A percentile compares a stretch with the other conserved stretches of the same genome.
Evolutionary conservation across 257 asterid species (phyloP).

Genomic region (Ehretia macrophylla): DNA sequence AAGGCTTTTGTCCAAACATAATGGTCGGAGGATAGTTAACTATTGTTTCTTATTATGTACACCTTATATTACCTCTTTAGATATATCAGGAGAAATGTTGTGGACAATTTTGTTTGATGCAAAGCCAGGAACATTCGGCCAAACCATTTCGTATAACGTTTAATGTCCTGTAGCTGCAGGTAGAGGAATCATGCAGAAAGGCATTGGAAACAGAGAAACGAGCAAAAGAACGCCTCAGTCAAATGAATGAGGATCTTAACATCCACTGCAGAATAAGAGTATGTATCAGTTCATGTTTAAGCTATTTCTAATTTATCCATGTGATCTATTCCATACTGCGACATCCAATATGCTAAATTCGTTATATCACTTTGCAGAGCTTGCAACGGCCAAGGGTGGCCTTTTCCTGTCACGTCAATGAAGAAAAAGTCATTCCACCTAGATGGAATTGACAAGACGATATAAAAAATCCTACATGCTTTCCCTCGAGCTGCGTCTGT

Average conservation of each 20-base stretch:
- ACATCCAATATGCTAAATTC: neutral
- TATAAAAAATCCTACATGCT: too few relatives aligned
- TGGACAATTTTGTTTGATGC: neutral
- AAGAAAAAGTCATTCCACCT: conserved; percentile 16
- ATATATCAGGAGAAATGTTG: neutral
- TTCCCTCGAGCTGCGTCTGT: too few relatives aligned
- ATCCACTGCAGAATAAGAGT: conserved; percentile 65
- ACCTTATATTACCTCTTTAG: neutral
- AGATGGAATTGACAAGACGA: too few relatives aligned
- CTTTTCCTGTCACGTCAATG: conserved; percentile 27
- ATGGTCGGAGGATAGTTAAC: too few relatives aligned
- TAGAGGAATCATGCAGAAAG: conserved; percentile 46
- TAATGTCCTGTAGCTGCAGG: conserved; percentile 29
- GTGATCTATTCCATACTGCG: neutral
- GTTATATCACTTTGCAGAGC: conserved; percentile 26
- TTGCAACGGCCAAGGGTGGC: conserved; percentile 58
- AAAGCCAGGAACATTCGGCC: too few relatives aligned
- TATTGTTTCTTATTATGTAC: neutral
- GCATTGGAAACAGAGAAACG: conserved; percentile 46
- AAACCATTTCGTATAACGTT: neutral
- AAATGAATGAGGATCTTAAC: conserved; percentile 54
- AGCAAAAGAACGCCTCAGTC: conserved; percentile 53
- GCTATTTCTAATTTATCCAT: neutral
- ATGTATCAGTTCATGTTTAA: conserved; percentile 16
- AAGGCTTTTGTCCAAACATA: too few relatives aligned